These are phyloP conservation scores for Bothriochloa decipiens DNA, from an alignment of 176 grass and related monocot species.

Conservation along the genomic window DNA sequence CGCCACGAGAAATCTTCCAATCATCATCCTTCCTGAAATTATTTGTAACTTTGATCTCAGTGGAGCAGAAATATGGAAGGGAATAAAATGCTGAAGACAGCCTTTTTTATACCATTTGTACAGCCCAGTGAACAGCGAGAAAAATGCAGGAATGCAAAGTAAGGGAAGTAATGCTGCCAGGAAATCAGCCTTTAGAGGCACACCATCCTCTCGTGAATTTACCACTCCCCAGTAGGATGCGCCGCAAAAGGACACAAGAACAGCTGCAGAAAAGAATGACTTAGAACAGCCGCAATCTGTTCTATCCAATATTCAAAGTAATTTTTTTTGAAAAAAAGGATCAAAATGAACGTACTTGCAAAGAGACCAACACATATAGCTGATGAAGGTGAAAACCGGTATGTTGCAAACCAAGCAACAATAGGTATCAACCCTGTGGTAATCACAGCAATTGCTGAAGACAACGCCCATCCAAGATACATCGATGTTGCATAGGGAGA, in stretches of 20 bases:
- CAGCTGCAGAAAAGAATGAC: slow-evolving; percentile 62
- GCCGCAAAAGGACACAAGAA: slow-evolving; percentile 87
- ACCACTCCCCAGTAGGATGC: slow-evolving; percentile 93
- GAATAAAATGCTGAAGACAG: slow-evolving; percentile 28
- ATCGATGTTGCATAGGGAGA: slow-evolving; percentile 95
- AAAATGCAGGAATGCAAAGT: slow-evolving; percentile 90
- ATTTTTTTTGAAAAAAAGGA: slow-evolving; percentile 23
- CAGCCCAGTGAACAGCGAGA: slow-evolving; percentile 82
- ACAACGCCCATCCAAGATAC: slow-evolving; percentile 98
- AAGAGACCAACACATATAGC: slow-evolving; percentile 89
- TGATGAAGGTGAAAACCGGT: slow-evolving; percentile 85
- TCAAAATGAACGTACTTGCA: slow-evolving; percentile 59
- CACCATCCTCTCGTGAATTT: slow-evolving; percentile 76
- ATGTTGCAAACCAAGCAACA: slow-evolving; percentile 96
- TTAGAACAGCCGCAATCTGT: background rate
- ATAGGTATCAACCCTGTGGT: slow-evolving; percentile 84
- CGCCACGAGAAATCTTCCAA: slow-evolving; percentile 87
- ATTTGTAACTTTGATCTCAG: slow-evolving; percentile 42
- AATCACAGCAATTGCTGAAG: slow-evolving; percentile 79
- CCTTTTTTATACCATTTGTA: slow-evolving; percentile 80
- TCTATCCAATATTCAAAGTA: slow-evolving; percentile 27
- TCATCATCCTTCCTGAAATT: slow-evolving; percentile 97
- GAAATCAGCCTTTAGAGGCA: slow-evolving; percentile 94
- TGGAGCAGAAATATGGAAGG: slow-evolving; percentile 17
- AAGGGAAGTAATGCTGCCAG: slow-evolving; percentile 95